These are phyloP conservation scores for Mortierella sp. DNA, from an alignment of 371 early-diverging fungal genomes.

Conservation along the genomic window DNA sequence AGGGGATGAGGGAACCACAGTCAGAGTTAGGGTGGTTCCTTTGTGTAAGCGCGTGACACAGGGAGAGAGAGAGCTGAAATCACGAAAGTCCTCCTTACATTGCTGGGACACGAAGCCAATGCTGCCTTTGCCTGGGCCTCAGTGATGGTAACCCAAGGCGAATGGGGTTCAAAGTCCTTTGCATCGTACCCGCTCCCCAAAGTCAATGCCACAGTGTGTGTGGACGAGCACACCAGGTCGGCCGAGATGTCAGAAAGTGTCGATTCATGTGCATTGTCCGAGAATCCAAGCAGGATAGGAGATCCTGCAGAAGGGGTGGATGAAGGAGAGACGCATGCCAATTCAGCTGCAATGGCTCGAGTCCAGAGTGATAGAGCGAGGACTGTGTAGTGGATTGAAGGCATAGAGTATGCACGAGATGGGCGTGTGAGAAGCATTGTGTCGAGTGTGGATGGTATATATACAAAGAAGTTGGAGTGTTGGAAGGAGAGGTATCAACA, in stretches of 20 bases:
- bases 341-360: constrained; percentile 6
- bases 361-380: neutral
- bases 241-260: constrained; percentile 11
- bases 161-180: neutral
- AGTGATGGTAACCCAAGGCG: constrained; percentile 7
- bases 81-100: constrained; percentile 11
- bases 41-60: too few species aligned
- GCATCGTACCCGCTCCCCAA: constrained; percentile 6
- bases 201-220: neutral
- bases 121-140: constrained; percentile 11
- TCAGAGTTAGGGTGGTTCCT: too few species aligned
- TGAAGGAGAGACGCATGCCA: constrained; percentile 12
- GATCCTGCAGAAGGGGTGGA: constrained; percentile 2
- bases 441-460: too few species aligned
- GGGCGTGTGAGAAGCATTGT: neutral
- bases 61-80: too few species aligned
- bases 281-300: constrained; percentile 14
- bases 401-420: neutral
- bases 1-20: too few species aligned
- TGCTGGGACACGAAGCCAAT: constrained; percentile 16
- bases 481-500: too few species aligned
- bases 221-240: constrained; percentile 25
- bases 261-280: neutral
- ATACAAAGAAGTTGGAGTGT: neutral
- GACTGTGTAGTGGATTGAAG: neutral